Base-by-base conservation (phyloP, 208 protist species). In the Leishmania aethiopica region DNA sequence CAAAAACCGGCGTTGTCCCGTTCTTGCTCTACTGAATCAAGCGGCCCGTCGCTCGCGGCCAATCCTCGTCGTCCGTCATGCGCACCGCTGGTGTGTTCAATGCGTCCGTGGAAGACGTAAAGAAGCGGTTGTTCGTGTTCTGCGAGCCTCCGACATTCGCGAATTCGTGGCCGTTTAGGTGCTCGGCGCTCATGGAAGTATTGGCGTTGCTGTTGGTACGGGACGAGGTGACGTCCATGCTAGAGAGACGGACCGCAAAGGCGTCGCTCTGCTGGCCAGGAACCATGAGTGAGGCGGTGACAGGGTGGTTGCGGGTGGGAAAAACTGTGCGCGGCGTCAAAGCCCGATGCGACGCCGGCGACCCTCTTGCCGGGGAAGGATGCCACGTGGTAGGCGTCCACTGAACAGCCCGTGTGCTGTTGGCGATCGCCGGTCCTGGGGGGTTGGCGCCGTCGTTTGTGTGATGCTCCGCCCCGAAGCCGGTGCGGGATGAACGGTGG, bases 31-130 rank as follows among this genome's bases (percentile, higher is more conserved):
- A 86, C 42, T 86, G 82, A 71, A 86, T 86, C 8, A 75, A 70
- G 28, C 82, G 82, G 25, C 64, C 73, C 22, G 59, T 11, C 60
- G 40, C 45, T 40, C 77, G 77, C 3, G 74, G 82, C 78, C 73
- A 86, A 53, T 78, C 78, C 4, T 86, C 82, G 55, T 86, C 82
- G n/a, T 86, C 82, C 5, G 53, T 53, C n/a, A 62, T 42, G 78
- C 78, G 77, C 78, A 86, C 73, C 8, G 78, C 77, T 17, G 82
- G 82, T 37, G 55, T 82, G 78, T 86, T 86, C 64, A 86, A 32
- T 7, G 28, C 82, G n/a, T 82, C 82, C 8, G 78, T 57, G 66
- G 78, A 79, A 19, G 82, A 78, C 42, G 82, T 86, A 40, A 86
- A 67, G 49, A 79, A 49, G 49, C 77, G 73, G 42, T 82, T 82